Evolutionary conservation across 169 alveolate genomes (phyloP).

Genomic region (Eimeria sp.): DNA sequence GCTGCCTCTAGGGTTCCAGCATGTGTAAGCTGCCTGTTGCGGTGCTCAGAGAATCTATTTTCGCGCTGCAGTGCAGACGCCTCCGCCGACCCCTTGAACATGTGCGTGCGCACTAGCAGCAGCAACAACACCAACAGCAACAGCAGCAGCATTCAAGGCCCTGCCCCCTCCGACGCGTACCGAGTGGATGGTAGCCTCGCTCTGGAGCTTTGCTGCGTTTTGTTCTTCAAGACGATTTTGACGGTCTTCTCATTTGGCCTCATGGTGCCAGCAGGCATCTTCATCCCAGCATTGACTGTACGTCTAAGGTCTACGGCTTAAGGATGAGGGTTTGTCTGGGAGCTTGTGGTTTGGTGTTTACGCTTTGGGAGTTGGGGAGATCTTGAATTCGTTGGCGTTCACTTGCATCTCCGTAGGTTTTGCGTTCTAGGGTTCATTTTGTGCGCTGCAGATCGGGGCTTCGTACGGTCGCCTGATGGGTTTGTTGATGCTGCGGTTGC

Average conservation of each 20-base stretch:
- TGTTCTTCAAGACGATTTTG: constrained; percentile 44
- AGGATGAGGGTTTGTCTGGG: background rate
- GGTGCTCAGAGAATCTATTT: constrained; percentile 57
- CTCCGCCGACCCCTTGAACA: constrained; percentile 57
- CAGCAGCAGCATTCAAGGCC: constrained; percentile 39
- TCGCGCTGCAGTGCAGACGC: constrained; percentile 71
- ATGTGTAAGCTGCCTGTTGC: constrained; percentile 26
- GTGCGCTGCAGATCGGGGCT: constrained; percentile 78
- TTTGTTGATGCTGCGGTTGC: constrained; percentile 62
- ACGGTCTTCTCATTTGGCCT: constrained; percentile 82
- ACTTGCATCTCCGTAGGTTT: background rate
- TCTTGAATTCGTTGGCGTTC: background rate
- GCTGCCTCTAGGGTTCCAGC: constrained; percentile 31
- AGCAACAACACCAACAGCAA: constrained; percentile 23
- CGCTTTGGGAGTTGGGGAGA: background rate
- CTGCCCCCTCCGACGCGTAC: constrained; percentile 68
- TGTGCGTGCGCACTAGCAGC: constrained; percentile 55
- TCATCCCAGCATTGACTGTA: constrained; percentile 81
- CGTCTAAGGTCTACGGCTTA: background rate
- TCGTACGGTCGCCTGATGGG: constrained; percentile 81
- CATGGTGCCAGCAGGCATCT: constrained; percentile 84
- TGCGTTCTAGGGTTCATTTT: background rate
- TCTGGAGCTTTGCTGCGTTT: constrained; percentile 23
- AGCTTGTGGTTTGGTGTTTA: background rate
- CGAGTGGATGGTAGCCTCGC: constrained; percentile 60